These are phyloP conservation scores for Kurtzmaniella natalensis DNA, from an alignment of 1,139 yeast genomes.

Conservation along the genomic window DNA sequence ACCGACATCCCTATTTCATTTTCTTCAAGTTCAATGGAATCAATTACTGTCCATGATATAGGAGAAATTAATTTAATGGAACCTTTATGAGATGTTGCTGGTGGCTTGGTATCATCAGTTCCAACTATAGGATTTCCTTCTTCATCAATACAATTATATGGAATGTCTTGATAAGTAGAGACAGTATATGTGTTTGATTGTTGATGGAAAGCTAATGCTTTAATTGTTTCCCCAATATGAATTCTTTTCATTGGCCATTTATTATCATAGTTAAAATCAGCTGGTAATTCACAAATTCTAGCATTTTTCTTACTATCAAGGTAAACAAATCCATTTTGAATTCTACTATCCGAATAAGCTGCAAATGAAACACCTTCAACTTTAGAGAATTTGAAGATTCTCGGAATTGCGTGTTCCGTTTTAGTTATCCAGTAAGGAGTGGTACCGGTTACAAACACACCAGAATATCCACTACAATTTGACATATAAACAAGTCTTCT, in stretches of 20 bases:
- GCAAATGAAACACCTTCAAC: constrained; percentile 63
- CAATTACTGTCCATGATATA: constrained; percentile 71
- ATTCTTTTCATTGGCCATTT: constrained; percentile 58
- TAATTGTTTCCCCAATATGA: constrained; percentile 59
- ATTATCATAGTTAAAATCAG: constrained; percentile 54
- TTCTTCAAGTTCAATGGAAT: constrained; percentile 58
- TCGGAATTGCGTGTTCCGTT: constrained; percentile 59
- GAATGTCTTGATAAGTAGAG: constrained; percentile 57
- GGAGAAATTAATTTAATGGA: constrained; percentile 68
- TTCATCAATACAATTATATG: constrained; percentile 69
- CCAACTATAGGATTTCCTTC: constrained; percentile 49
- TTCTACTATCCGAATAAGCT: constrained; percentile 36
- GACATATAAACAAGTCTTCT: constrained; percentile 61
- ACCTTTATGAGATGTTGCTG: constrained; percentile 56
- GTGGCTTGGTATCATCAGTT: constrained; percentile 41
- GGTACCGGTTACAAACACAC: constrained; percentile 71
- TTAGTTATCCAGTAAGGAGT: constrained; percentile 68
- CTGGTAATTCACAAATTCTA: constrained; percentile 59
- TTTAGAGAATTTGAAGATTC: constrained; percentile 64
- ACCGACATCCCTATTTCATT: constrained; percentile 63
- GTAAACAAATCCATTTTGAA: constrained; percentile 58
- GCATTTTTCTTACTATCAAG: constrained; percentile 72
- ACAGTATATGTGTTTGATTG: constrained; percentile 60
- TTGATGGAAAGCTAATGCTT: constrained; percentile 70
- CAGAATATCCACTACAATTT: constrained; percentile 53